Conservation (phyloP, 2,329 filamentous ascomycete species). For the Dothideomycetes sp. region DNA sequence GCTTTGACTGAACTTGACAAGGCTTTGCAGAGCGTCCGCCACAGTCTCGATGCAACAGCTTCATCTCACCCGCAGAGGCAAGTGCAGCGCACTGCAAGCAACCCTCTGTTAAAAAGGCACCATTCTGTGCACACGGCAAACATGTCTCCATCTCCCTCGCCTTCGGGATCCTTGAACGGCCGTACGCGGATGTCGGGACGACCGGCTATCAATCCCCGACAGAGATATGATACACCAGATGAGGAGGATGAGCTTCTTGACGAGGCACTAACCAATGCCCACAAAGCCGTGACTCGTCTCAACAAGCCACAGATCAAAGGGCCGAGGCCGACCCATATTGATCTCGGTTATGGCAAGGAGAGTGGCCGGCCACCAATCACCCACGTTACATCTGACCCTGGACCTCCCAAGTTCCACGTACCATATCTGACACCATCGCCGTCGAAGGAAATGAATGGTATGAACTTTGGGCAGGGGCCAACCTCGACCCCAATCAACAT, state of each 20-base stretch:
- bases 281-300: slow-evolving; percentile 61
- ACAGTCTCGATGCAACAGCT: slow-evolving; percentile 39
- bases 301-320: slow-evolving; percentile 26
- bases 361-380: slow-evolving; percentile 38
- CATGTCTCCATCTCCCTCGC: slow-evolving; percentile 43
- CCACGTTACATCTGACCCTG: slow-evolving; percentile 55
- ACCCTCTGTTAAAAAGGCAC: slow-evolving; percentile 37
- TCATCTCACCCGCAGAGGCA: slow-evolving; percentile 10
- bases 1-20: slow-evolving; percentile 51
- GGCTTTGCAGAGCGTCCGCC: slow-evolving; percentile 48
- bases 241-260: slow-evolving; percentile 95
- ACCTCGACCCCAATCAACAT: slow-evolving; percentile 64
- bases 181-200: slow-evolving; percentile 68
- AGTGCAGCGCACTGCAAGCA: slow-evolving; percentile 24
- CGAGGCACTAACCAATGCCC: slow-evolving; percentile 71
- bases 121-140: slow-evolving; percentile 33
- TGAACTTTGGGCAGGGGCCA: slow-evolving; percentile 57
- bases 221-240: slow-evolving; percentile 86
- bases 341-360: slow-evolving; percentile 14
- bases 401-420: slow-evolving; percentile 21
- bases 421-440: slow-evolving; percentile 64
- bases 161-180: slow-evolving; percentile 38
- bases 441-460: slow-evolving; percentile 71
- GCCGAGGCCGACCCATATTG: background rate
- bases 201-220: slow-evolving; percentile 58